Conservation (phyloP, 2,329 filamentous ascomycete genomes). For the Fusarium denticulatum region DNA sequence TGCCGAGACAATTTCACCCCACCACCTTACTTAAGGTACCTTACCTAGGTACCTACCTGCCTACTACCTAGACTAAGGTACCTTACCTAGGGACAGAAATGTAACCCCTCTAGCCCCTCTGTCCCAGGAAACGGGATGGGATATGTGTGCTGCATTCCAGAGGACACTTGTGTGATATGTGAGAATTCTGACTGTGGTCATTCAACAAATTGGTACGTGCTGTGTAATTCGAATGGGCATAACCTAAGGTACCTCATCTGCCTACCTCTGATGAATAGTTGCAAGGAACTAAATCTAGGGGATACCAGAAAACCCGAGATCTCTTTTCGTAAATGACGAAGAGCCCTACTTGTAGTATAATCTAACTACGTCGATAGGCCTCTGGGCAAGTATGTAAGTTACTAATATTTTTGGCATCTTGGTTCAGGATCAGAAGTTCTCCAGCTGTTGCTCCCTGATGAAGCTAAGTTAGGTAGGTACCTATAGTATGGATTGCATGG, state of each 20-base stretch:
- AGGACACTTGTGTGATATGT: not conserved
- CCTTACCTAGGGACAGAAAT: not conserved
- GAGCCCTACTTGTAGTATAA: not conserved
- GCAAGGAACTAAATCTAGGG: not conserved
- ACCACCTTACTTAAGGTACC: not conserved
- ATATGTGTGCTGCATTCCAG: not conserved
- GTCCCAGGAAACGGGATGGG: not conserved
- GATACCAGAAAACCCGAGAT: not conserved
- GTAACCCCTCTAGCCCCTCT: constrained; percentile 2
- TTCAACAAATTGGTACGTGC: not conserved
- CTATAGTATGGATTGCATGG: not conserved
- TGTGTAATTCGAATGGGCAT: not conserved
- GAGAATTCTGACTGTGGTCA: not conserved
- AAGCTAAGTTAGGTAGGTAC: not conserved
- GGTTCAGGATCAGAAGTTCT: not conserved
- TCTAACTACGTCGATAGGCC: not conserved
- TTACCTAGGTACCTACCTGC: too few relatives aligned
- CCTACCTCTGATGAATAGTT: not conserved
- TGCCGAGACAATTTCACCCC: constrained; percentile 19
- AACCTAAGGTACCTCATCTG: not conserved
- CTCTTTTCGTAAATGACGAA: not conserved
- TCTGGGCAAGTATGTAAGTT: not conserved
- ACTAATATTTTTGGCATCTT: not conserved
- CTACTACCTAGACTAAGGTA: too few relatives aligned
- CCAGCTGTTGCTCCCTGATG: not conserved